These are phyloP conservation scores for Ophiostoma tasmaniense DNA, from an alignment of 2,329 filamentous ascomycete species.

Conservation along the genomic window DNA sequence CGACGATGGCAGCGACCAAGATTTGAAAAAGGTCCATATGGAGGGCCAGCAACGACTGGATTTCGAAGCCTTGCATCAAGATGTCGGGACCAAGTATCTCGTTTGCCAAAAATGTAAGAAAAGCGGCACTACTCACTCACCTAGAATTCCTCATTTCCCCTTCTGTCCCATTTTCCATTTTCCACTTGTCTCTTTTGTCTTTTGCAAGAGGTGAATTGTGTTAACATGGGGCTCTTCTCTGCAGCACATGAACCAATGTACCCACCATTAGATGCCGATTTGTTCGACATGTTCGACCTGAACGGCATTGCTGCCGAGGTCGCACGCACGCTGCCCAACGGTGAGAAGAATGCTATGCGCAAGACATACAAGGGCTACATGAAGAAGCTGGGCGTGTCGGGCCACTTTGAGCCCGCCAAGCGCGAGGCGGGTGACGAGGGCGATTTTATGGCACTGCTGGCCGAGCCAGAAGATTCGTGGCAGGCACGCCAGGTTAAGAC, in stretches of 20 bases:
- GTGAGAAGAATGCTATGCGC: constrained; percentile 57
- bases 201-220: constrained; percentile 22
- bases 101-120: constrained; percentile 58
- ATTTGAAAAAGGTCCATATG: constrained; percentile 50
- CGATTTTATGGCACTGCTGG: constrained; percentile 45
- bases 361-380: constrained; percentile 63
- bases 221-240: constrained; percentile 33
- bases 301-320: constrained; percentile 51
- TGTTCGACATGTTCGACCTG: constrained; percentile 51
- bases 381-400: constrained; percentile 53
- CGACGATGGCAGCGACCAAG: constrained; percentile 48
- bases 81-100: constrained; percentile 60
- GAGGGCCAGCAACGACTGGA: constrained; percentile 49
- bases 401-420: constrained; percentile 52
- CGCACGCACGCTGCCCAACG: constrained; percentile 54
- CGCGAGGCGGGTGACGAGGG: constrained; percentile 44
- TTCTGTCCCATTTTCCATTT: neutral
- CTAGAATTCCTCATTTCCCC: neutral
- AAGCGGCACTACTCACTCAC: neutral
- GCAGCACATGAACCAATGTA: constrained; percentile 40
- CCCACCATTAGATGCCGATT: constrained; percentile 45
- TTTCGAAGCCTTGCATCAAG: constrained; percentile 56
- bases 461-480: constrained; percentile 49
- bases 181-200: too few species aligned
- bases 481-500: constrained; percentile 45